phyloP scores from a whole-genome alignment of 441 rosid genomes.

The Lepidium campestre region DNA sequence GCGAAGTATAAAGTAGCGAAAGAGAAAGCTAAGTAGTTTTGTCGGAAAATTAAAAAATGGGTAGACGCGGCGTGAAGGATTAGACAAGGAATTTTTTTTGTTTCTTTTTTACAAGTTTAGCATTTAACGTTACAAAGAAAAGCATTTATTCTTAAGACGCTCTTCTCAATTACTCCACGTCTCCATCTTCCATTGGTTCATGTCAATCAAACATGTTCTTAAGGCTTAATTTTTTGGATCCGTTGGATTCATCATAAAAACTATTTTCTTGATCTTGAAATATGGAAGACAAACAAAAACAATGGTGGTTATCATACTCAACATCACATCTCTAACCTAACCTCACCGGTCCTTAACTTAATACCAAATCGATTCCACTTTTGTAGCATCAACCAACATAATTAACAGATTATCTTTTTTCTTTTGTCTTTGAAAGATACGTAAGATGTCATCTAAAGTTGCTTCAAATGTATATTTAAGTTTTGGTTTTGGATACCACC shows the following conservation, averaged over 20 bases:
- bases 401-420: neutral
- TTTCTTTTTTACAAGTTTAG: constrained; percentile 3
- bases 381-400: neutral
- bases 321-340: constrained; percentile 16
- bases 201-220: too few relatives aligned
- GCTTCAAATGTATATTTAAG: neutral
- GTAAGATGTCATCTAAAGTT: neutral
- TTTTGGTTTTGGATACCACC: neutral
- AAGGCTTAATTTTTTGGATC: too few relatives aligned
- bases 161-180: constrained; percentile 13
- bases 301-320: neutral
- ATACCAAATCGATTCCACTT: constrained; percentile 2
- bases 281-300: neutral
- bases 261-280: neutral
- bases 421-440: neutral
- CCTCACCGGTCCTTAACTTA: neutral
- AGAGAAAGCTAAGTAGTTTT: constrained; percentile 19
- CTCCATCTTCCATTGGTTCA: constrained; percentile 1
- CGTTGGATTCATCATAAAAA: too few relatives aligned
- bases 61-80: constrained; percentile 36
- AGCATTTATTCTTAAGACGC: constrained; percentile 26
- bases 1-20: neutral
- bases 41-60: constrained; percentile 10
- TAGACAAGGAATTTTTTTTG: constrained; percentile 22
- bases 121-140: constrained; percentile 12